These are phyloP conservation scores for Massariosphaeria phaeospora DNA, from an alignment of 495 filamentous ascomycete species.

Conservation along the genomic window DNA sequence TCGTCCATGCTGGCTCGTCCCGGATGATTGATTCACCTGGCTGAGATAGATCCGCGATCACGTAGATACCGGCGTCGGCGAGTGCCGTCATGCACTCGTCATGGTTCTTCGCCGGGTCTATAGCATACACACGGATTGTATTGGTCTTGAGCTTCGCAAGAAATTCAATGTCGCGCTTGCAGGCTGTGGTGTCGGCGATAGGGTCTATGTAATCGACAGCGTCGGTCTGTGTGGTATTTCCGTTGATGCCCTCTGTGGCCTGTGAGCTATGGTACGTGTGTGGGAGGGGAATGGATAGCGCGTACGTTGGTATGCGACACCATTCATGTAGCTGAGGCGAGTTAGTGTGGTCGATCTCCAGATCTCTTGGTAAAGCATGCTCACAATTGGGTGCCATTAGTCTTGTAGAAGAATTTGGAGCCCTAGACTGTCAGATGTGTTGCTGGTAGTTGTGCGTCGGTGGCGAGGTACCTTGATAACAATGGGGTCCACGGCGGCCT, in stretches of 20 bases:
- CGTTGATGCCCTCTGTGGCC: conserved; percentile 47
- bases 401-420: conserved; percentile 75
- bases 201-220: conserved; percentile 55
- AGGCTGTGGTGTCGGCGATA: conserved; percentile 62
- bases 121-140: conserved; percentile 86
- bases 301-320: conserved; percentile 80
- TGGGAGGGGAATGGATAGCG: neutral
- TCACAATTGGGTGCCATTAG: conserved; percentile 74
- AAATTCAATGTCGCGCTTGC: conserved; percentile 78
- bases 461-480: conserved; percentile 37
- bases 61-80: conserved; percentile 83
- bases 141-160: conserved; percentile 76
- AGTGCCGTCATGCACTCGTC: conserved; percentile 78
- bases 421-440: conserved; percentile 46
- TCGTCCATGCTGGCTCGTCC: conserved; percentile 68
- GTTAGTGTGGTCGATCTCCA: conserved; percentile 7
- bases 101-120: conserved; percentile 77
- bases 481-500: conserved; percentile 39
- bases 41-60: conserved; percentile 81
- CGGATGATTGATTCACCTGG: conserved; percentile 80
- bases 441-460: neutral
- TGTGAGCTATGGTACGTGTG: conserved; percentile 2
- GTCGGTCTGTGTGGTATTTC: conserved; percentile 43
- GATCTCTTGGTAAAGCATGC: conserved; percentile 24
- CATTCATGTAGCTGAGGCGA: conserved; percentile 61